Conservation (phyloP, 176 grass and related monocot species). For the Aegilops speltoides region DNA sequence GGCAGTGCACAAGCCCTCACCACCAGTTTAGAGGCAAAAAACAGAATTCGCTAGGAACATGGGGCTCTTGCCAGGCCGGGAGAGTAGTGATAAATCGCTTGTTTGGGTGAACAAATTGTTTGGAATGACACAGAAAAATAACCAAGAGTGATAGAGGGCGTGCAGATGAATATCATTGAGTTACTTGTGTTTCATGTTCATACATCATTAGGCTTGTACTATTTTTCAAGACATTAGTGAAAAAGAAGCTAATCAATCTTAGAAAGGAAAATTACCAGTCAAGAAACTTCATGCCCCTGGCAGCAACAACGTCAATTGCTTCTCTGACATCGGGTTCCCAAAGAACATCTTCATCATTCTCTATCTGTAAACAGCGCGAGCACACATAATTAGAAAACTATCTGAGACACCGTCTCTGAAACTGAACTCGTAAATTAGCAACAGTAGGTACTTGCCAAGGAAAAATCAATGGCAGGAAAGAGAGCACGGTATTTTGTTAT, state of each 20-base stretch:
- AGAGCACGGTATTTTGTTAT: constrained; percentile 59
- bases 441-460: constrained; percentile 50
- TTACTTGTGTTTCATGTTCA: neutral
- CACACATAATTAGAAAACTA: neutral
- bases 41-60: neutral
- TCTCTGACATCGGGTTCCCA: constrained; percentile 81
- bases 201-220: neutral
- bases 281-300: constrained; percentile 81
- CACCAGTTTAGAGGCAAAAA: neutral
- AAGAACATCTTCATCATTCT: constrained; percentile 84
- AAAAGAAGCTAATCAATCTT: neutral
- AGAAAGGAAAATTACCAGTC: constrained; percentile 59
- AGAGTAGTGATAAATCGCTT: neutral
- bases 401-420: neutral
- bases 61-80: too few species aligned
- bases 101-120: neutral
- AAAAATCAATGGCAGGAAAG: constrained; percentile 93
- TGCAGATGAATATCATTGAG: neutral
- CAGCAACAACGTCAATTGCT: constrained; percentile 43
- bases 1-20: too few species aligned
- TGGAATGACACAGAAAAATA: neutral
- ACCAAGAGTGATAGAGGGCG: neutral
- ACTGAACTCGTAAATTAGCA: neutral
- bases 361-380: constrained; percentile 45
- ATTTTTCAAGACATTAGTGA: neutral